Base-by-base conservation (phyloP, 148 eudicot species). In the Amaranthus hypochondriacus region DNA sequence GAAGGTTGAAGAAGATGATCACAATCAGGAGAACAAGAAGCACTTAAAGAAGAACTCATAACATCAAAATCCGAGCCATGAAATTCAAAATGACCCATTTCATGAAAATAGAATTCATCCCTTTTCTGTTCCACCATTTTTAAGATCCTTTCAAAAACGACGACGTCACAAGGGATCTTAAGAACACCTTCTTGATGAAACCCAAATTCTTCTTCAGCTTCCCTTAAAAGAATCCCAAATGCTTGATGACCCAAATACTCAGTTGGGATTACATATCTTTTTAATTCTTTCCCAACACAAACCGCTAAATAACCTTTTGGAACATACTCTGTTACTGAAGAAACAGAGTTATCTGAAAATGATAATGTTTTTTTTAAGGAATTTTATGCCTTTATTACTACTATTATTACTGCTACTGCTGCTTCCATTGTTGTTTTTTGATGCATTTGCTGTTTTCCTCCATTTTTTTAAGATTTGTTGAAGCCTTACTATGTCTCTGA, bases 131-230 rank as follows among this genome's bases (percentile, higher is more conserved):
- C 62, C 14, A 93, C 87, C 86, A 85, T 74, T 73, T 87, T 86
- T 73, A 94, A 73, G 14, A 94, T 81, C 75, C 75, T 88, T 81
- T 89, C 88, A 52, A 94, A 94, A 7, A 92, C 21, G 0, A 82
- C 58, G 9, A 87, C 97, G 7, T 87, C 78, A 44, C 97, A 94
- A 0, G 98, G 98, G 65, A 94, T 85, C 86, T 82, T 86, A 42
- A 94, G 86, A 7, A 94, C 89, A 0, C 98, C 97, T 48, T 89
- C 90, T 78, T 91, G 93, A 51, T 94, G 92, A 71, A 94, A 94
- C 3, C 98, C 98, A 53, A 94, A 94, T 73, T 94, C 97, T 47
- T 94, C 98, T 63, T 94, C 98, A 3, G 98, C 98, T 77, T 94
- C 93, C 76, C 88, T 76, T 1, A 94, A 81, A 0, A 94, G 68